These are phyloP conservation scores for Myriosclerotinia duriaeana DNA, from an alignment of 2,329 filamentous ascomycete genomes.

Conservation along the genomic window DNA sequence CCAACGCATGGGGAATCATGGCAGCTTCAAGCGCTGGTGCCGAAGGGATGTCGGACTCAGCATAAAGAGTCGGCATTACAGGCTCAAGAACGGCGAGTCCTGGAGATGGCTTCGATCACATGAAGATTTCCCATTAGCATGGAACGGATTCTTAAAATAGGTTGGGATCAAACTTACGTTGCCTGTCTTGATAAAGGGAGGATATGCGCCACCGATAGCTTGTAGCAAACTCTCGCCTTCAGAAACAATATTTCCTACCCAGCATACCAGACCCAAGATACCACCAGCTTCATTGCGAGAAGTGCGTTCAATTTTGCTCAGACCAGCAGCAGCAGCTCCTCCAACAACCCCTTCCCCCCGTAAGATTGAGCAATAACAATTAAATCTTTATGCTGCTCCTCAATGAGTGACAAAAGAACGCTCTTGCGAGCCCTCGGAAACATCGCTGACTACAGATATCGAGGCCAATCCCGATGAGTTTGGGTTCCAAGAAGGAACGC, in stretches of 20 bases:
- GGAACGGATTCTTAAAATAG: fast-evolving
- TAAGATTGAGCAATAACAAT: neutral
- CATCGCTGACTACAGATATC: neutral
- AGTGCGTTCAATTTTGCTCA: neutral
- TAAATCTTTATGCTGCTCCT: neutral
- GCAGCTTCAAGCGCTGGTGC: neutral
- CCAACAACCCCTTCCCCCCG: neutral
- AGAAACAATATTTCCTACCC: neutral
- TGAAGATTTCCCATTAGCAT: neutral
- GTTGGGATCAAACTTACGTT: neutral
- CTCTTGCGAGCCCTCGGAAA: neutral
- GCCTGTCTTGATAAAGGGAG: neutral
- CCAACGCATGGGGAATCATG: conserved; percentile 2
- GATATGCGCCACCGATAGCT: neutral
- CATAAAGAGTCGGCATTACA: neutral
- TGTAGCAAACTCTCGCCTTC: neutral
- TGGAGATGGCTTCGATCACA: neutral
- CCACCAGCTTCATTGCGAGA: neutral
- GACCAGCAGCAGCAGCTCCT: neutral
- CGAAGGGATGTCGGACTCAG: neutral
- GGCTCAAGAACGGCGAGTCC: neutral
- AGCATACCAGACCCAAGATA: neutral
- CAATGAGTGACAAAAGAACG: neutral
- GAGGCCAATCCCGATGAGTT: neutral
- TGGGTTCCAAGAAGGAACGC: neutral